Evolutionary conservation across 139 green algal genomes (phyloP), one percentile per base, ranked within the genome.

Genomic region (Chlorella sp.): DNA sequence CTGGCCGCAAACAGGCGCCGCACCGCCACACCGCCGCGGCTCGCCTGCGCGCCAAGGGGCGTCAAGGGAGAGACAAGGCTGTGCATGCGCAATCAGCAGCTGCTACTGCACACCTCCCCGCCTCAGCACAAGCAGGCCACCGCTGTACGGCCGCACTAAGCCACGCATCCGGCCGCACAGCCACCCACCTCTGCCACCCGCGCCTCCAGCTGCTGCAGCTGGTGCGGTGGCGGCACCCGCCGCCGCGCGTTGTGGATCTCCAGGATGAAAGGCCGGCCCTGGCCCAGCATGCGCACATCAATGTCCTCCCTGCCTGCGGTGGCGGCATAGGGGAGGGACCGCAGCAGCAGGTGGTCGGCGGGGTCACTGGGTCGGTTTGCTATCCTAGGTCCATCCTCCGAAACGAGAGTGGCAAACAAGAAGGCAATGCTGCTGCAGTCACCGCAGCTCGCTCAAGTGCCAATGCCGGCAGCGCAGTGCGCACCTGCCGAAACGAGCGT

Each of bases 221-320:
- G 73, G 19, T 48, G 41, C 0, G 77, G 51, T 26, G 75, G 60
- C 54, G 81, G 41, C 51, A 81, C 36, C 40, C 8, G 36, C 24
- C 75, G 36, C 60, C 88, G 75, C 5, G 92, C 88, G 40, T 96
- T 91, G 46, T 84, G 58, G 19, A 97, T 73, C 86, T 97, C 92
- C 51, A 97, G 60, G 22, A 95, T 87, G 87, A 98, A 98, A 0
- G 95, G 95, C 26, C 95, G 88, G 0, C 95, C 95, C 0, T 74
- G 76, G 36, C 95, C 95, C 80, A 98, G 90, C 95, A 98, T 98
- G 75, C 94, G 92, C 56, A 98, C 95, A 79, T 98, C 95, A 16
- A 94, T 89, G 88, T 98, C 95, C 88, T 98, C 95, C 14, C 95
- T 85, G 7, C 95, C 95, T 76, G 93, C 87, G 80, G 77, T 19